Conservation (phyloP, 2,329 filamentous ascomycete genomes). For the Aspergillus sp. region DNA sequence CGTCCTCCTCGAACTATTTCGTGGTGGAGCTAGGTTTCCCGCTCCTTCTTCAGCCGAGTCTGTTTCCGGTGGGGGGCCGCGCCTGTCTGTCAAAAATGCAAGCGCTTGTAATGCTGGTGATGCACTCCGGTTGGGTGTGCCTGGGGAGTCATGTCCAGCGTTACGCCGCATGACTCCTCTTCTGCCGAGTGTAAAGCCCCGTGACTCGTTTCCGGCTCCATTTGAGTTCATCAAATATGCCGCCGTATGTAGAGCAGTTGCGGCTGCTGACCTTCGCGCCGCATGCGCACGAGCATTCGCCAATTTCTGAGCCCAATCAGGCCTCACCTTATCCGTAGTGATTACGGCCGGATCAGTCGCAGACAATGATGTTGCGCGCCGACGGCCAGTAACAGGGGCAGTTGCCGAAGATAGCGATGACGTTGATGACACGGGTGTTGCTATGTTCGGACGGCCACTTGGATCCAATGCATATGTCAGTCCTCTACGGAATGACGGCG, state of each 20-base stretch:
- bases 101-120: slow-evolving; percentile 47
- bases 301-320: slow-evolving; percentile 92
- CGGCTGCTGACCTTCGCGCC: slow-evolving; percentile 82
- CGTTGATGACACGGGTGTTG: slow-evolving; percentile 80
- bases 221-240: slow-evolving; percentile 78
- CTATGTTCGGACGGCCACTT: slow-evolving; percentile 50
- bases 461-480: slow-evolving; percentile 65
- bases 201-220: slow-evolving; percentile 43
- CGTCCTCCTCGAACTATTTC: slow-evolving; percentile 57
- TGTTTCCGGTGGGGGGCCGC: slow-evolving; percentile 33
- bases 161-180: slow-evolving; percentile 50
- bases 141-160: slow-evolving; percentile 35
- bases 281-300: slow-evolving; percentile 81
- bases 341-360: slow-evolving; percentile 83
- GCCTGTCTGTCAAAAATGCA: slow-evolving; percentile 48
- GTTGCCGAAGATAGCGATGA: slow-evolving; percentile 70
- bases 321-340: slow-evolving; percentile 86
- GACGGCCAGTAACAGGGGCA: slow-evolving; percentile 43
- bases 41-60: slow-evolving; percentile 37
- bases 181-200: slow-evolving; percentile 58
- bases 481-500: slow-evolving; percentile 84
- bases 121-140: slow-evolving; percentile 32
- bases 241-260: slow-evolving; percentile 90
- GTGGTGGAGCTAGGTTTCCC: slow-evolving; percentile 39
- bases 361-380: slow-evolving; percentile 70